phyloP scores from a whole-genome alignment of 148 eudicot species.

The Dianthus caryophyllus region DNA sequence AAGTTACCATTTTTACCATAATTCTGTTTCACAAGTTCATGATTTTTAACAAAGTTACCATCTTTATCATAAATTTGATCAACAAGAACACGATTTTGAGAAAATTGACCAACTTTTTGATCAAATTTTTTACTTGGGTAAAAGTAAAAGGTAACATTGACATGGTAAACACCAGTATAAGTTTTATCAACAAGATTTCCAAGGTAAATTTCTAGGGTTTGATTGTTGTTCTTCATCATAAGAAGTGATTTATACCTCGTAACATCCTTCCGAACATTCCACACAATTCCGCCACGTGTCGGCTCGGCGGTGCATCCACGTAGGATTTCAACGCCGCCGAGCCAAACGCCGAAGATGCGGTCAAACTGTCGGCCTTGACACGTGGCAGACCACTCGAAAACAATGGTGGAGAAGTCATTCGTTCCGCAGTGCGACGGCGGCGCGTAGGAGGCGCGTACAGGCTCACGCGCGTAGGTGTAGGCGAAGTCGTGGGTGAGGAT shows the following conservation, averaged over 20 bases:
- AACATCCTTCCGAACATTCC: slow-evolving; percentile 76
- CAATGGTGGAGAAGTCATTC: slow-evolving; percentile 33
- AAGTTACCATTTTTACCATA: no score
- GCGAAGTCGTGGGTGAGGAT: slow-evolving; percentile 69
- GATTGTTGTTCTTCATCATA: slow-evolving; percentile 33
- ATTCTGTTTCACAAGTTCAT: no score
- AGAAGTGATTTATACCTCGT: slow-evolving; percentile 62
- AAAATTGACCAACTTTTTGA: no score
- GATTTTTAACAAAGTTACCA: no score
- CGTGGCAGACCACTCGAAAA: slow-evolving; percentile 71
- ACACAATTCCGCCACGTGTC: slow-evolving; percentile 50
- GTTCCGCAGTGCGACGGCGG: slow-evolving; percentile 59
- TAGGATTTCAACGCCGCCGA: slow-evolving; percentile 79
- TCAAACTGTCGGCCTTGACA: slow-evolving; percentile 73
- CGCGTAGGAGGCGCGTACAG: slow-evolving; percentile 46
- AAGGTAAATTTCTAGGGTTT: slow-evolving; percentile 65
- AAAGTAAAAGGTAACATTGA: slow-evolving; percentile 50
- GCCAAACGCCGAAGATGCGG: slow-evolving; percentile 85
- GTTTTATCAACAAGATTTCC: slow-evolving; percentile 62
- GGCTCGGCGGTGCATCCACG: slow-evolving; percentile 97
- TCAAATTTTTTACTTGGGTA: slow-evolving; percentile 37
- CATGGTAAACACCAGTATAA: slow-evolving; percentile 91
- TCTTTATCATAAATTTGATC: no score
- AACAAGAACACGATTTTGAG: no score
- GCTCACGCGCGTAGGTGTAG: slow-evolving; percentile 56